phyloP scores from a whole-genome alignment of 257 asterid species.

The Primulina huaijiensis region DNA sequence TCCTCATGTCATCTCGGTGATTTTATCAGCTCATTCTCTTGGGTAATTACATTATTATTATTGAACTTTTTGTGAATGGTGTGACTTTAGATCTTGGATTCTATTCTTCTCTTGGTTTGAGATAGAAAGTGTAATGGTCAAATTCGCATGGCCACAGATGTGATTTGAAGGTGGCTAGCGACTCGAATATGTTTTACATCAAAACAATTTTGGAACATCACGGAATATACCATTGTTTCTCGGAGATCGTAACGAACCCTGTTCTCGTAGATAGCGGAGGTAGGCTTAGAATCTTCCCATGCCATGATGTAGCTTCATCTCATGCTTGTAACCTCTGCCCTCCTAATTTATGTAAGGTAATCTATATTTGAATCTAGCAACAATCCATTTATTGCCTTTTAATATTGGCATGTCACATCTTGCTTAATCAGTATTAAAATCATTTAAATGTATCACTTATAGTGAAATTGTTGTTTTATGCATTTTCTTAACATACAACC shows the following conservation, averaged over 20 bases:
- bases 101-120: neutral
- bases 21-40: constrained; percentile 54
- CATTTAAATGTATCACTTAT: neutral
- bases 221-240: constrained; percentile 55
- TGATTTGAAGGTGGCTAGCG: constrained; percentile 80
- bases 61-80: neutral
- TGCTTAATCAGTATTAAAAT: neutral
- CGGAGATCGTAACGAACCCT: constrained; percentile 70
- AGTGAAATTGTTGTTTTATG: neutral
- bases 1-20: constrained; percentile 43
- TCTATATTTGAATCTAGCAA: neutral
- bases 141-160: constrained; percentile 48
- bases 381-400: neutral
- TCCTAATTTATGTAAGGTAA: constrained; percentile 83
- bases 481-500: neutral
- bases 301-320: constrained; percentile 35
- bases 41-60: constrained; percentile 41
- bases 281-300: constrained; percentile 66
- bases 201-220: constrained; percentile 65
- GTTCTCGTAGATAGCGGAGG: constrained; percentile 46
- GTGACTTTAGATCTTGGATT: neutral
- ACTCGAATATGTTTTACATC: constrained; percentile 70
- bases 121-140: constrained; percentile 2
- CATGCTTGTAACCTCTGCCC: constrained; percentile 76
- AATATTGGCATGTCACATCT: neutral